phyloP scores from a whole-genome alignment of 2,329 filamentous ascomycete species.

The Truncatella angustata region DNA sequence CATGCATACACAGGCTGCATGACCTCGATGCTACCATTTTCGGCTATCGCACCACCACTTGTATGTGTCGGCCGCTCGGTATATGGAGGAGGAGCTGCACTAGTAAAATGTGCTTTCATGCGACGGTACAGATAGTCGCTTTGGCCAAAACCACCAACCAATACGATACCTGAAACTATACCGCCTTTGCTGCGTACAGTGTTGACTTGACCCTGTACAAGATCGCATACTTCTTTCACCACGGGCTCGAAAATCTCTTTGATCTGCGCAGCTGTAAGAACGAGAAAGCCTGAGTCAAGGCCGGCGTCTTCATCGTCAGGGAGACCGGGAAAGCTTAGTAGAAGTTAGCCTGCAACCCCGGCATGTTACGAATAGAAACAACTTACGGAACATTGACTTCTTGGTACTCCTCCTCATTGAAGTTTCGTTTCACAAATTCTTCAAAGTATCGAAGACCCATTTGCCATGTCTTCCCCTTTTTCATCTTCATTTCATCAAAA shows the following conservation, averaged over 20 bases:
- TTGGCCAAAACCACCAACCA: conserved; percentile 81
- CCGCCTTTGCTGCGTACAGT: conserved; percentile 60
- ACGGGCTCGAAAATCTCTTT: conserved; percentile 76
- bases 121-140: conserved; percentile 72
- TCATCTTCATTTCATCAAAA: conserved; percentile 73
- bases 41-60: conserved; percentile 39
- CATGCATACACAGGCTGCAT: conserved; percentile 82
- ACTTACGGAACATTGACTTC: conserved; percentile 74
- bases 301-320: conserved; percentile 74
- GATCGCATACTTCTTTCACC: conserved; percentile 66
- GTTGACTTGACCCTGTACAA: conserved; percentile 67
- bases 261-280: conserved; percentile 67
- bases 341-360: not conserved
- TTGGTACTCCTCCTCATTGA: conserved; percentile 73
- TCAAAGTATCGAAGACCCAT: conserved; percentile 79
- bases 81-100: conserved; percentile 58
- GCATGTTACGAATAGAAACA: not conserved
- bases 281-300: conserved; percentile 72
- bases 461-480: conserved; percentile 78
- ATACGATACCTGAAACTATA: conserved; percentile 70
- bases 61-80: conserved; percentile 70
- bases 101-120: conserved; percentile 67
- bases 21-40: conserved; percentile 65
- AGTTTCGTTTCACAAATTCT: conserved; percentile 82
- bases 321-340: conserved; percentile 64